phyloP scores from a whole-genome alignment of 2,329 filamentous ascomycete species.

The Ilyonectria sp. region DNA sequence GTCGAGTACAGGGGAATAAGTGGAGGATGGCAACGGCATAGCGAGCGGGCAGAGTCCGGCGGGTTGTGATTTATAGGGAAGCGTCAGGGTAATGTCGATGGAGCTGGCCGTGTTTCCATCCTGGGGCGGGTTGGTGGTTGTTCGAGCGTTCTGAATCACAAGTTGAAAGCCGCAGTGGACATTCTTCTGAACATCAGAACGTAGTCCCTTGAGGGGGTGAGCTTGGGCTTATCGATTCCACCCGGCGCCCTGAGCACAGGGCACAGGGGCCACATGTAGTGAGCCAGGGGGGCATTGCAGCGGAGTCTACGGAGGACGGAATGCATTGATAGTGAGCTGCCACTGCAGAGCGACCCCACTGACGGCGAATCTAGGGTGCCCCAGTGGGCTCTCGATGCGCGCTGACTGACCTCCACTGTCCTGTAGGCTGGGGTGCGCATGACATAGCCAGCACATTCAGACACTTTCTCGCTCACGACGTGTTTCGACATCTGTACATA shows the following conservation, averaged over 20 bases:
- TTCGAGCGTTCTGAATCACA: constrained; percentile 29
- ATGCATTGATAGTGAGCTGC: background rate
- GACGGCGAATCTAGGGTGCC: background rate
- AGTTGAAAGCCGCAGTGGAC: constrained; percentile 25
- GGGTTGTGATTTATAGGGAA: constrained; percentile 30
- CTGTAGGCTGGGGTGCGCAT: background rate
- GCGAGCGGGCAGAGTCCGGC: constrained; percentile 28
- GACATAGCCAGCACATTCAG: background rate
- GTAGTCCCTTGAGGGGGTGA: constrained; percentile 28
- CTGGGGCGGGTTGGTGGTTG: constrained; percentile 19
- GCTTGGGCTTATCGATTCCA: constrained; percentile 45
- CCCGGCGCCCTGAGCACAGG: constrained; percentile 8
- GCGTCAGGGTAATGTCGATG: constrained; percentile 28
- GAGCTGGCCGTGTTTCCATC: constrained; percentile 36
- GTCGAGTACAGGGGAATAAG: constrained; percentile 37
- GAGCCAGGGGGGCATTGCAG: constrained; percentile 4
- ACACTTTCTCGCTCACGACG: background rate
- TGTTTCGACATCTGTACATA: background rate
- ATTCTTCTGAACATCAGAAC: constrained; percentile 31
- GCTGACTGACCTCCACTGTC: background rate
- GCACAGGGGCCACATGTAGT: background rate
- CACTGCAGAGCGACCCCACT: background rate
- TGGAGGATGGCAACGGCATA: constrained; percentile 40
- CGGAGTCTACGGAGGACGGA: background rate
- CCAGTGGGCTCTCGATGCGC: background rate